Evolutionary conservation across 139 green algal genomes (phyloP), one percentile per base, ranked within the genome.

Genomic region (Coelastrella sp.): DNA sequence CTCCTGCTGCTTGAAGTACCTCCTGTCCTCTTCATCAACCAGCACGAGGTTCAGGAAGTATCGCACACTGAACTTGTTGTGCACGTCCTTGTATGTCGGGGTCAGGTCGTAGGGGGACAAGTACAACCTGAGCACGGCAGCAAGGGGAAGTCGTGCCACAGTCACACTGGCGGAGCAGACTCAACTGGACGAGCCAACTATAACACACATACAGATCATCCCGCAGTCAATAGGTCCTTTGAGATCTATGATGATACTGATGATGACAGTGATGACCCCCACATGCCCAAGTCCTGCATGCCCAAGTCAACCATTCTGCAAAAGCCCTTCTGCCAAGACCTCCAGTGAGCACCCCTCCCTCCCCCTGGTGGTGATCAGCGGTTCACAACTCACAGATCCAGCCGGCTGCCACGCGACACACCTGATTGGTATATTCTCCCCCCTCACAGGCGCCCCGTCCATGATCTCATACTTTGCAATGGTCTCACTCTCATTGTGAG

Each of bases 391-490:
- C 35, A 49, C 3, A 1, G 3, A 49, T 49, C 35, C 35, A 3
- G 35, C 35, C 35, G 49, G 22, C 35, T 10, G 20, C 35, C 35
- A 49, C 35, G 1, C 3, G 35, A 11, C 91, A 72, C 85, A 97
- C 96, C 96, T 94, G 88, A 99, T 98, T 76, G 97, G 97, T 27
- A 99, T 97, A 89, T 84, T 95, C 91, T 99, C 98, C 1, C 97
- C 97, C 14, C 97, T 89, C 22, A 98, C 98, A 6, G 98, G 98
- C 27, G 98, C 98, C 0, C 98, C 98, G 89, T 99, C 98, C 98
- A 99, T 99, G 89, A 99, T 99, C 88, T 99, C 98, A 87, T 98
- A 99, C 93, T 99, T 99, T 49, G 97, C 98, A 27, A 99, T 94
- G 6, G 97, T 99, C 92, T 99, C 97, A 87, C 89, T 98, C 90